Conservation (phyloP, 371 early-diverging fungal species). For the Basidiobolus meristosporus region DNA sequence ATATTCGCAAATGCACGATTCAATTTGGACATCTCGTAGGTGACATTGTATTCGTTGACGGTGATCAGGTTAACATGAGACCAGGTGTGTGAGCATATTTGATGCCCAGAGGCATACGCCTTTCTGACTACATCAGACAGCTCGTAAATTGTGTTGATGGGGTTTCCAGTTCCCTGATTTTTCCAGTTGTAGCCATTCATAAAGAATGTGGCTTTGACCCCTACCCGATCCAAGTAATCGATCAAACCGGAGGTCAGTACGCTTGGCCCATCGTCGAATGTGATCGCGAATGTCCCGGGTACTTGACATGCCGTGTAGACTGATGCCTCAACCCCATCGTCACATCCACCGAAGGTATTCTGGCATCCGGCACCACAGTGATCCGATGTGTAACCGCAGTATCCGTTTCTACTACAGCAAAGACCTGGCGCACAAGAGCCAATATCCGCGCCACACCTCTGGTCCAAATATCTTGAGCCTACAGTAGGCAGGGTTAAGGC, state of each 20-base stretch:
- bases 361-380: too few relatives aligned
- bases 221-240: slow-evolving; percentile 13
- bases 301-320: neutral
- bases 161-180: slow-evolving; percentile 7
- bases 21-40: slow-evolving; percentile 5
- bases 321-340: too few relatives aligned
- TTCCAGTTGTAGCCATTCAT: slow-evolving; percentile 25
- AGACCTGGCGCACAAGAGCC: too few relatives aligned
- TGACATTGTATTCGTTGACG: slow-evolving; percentile 12
- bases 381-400: too few relatives aligned
- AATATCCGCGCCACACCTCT: too few relatives aligned
- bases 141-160: neutral
- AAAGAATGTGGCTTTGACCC: slow-evolving; percentile 45
- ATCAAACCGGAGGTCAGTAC: slow-evolving; percentile 19
- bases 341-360: too few relatives aligned
- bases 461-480: too few relatives aligned
- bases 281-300: slow-evolving; percentile 14
- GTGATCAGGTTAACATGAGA: slow-evolving; percentile 20
- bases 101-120: slow-evolving; percentile 19
- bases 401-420: too few relatives aligned
- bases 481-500: too few relatives aligned
- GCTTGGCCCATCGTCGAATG: slow-evolving; percentile 48
- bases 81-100: slow-evolving; percentile 28
- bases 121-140: slow-evolving; percentile 5
- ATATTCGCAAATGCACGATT: slow-evolving; percentile 11